Base-by-base conservation (phyloP, 2,329 filamentous ascomycete species). In the Arthrinium phaeospermum region DNA sequence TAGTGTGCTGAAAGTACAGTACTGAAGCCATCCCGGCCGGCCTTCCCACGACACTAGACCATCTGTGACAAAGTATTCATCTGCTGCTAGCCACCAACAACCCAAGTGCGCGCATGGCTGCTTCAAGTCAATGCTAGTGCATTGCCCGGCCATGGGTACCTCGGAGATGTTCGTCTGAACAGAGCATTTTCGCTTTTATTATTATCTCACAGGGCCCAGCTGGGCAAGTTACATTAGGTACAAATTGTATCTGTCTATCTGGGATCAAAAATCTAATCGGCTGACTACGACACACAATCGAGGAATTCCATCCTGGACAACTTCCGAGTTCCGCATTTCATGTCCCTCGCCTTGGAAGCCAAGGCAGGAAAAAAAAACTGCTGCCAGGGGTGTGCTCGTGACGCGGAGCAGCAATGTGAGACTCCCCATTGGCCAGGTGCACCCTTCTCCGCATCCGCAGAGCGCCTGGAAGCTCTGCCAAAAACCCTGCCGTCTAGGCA, bases 91-190 rank as follows among this genome's bases (percentile, higher is more conserved):
- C 57, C 8, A 41, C 19, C 22, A 37, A 3, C 53, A n/a, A 4
- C 12, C 13, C 7, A 27, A 51, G 44, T 13, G 53, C 53, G 12
- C 27, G 30, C 51, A 16, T 37, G 27, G 53, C n/a, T 30, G 34
- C 57, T 41, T 64, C 57, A n/a, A 24, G 57, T 64, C 34, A 16
- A 64, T 64, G 57, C 57, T 64, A 64, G 57, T 41, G 57, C 27
- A 41, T 64, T 41, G 19, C 2, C 30, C 7, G 19, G 5, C 27
- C 13, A 61, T 12, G 34, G 57, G 53, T 37, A 64, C 57, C 10
- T 64, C 57, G 57, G 57, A 64, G 30, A 64, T 41, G 57, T 64
- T 64, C 57, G 34, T 64, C 57, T 64, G 57, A 64, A 41, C 19
- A 41, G 4, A 8, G 8, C 19, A n/a, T 41, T 27, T 37, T 41